Evolutionary conservation across 1,139 yeast species (phyloP), one percentile per base, ranked within the genome.

Genomic region (Yamadazyma diddensiae): DNA sequence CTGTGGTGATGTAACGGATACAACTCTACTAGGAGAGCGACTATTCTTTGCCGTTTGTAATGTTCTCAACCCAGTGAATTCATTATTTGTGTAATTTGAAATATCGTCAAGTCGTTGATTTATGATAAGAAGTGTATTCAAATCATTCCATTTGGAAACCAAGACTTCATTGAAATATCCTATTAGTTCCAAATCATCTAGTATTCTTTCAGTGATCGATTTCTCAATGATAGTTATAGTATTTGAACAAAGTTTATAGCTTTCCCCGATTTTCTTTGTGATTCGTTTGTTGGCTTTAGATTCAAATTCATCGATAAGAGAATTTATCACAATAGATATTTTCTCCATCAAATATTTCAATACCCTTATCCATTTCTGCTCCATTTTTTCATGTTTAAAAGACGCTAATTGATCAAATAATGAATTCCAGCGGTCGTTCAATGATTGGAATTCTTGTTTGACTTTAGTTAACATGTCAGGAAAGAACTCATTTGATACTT

Each of bases 321-420:
- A 19, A 13, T 46, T 43, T 33, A 62, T 55, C 26, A 65, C 63
- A 2, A 43, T 45, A 3, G 52, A 50, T 6, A 71, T 50, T 40
- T 74, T 75, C 4, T 54, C 53, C 28, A 68, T 57, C 31, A 78
- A 49, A 37, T 61, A 68, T 10, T 52, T 55, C 41, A 77, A 77
- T 1, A 78, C 57, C 17, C 66, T 64, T 38, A 65, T 58, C 88
- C 87, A 81, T 43, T 76, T 68, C 21, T 62, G 59, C 36, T 75
- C 79, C 1, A 81, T 65, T 12, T 72, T 46, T 28, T 72, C 77
- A 6, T 43, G 44, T 45, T 72, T 73, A 36, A 79, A 55, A 4
- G 47, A 50, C 6, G 26, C 28, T 5, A 38, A 11, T 30, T 70
- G 73, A 7, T 45, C 43, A 6, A 59, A 56, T 26, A 81, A 58